Evolutionary conservation across 1,139 yeast genomes (phyloP), one percentile per base, ranked within the genome.

Genomic region (Debaryomyces psychrophilus): DNA sequence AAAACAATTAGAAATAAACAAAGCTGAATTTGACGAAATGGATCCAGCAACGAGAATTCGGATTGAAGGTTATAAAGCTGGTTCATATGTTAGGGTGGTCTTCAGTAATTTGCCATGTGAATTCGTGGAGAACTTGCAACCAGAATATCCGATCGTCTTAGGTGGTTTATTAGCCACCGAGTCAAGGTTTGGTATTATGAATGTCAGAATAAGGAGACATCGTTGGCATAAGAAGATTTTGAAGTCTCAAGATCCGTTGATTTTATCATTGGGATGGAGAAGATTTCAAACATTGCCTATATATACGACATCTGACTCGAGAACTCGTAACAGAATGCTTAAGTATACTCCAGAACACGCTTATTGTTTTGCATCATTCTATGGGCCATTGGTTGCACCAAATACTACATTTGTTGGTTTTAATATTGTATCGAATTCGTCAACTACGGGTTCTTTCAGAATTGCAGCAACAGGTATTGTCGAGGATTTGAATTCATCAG

Each of bases 331-430:
- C 60, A 86, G 99, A 73, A 89, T 95, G 97, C 79, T 95, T 70
- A 95, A 95, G 64, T 95, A 95, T 64, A 93, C 99, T 0, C 99
- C 99, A 5, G 99, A 95, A 62, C 99, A 95, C 67, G 90, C 97
- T 37, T 93, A 88, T 66, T 95, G 99, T 76, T 86, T 86, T 62
- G 97, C 97, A 0, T 87, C 97, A 23, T 92, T 95, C 68, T 95
- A 92, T 62, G 99, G 99, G 1, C 99, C 99, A 5, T 74, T 93
- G 50, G 97, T 93, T 42, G 92, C 98, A 1, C 99, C 99, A 34
- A 93, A 93, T 62, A 93, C 99, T 0, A 95, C 98, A 1, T 95
- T 95, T 66, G 95, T 96, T 65, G 98, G 97, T 41, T 90, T 93
- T 53, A 95, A 92, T 59, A 77, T 87, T 46, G 95, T 95, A 31